Conservation (phyloP, 2,329 filamentous ascomycete genomes). For the Stemphylium vesicarium region DNA sequence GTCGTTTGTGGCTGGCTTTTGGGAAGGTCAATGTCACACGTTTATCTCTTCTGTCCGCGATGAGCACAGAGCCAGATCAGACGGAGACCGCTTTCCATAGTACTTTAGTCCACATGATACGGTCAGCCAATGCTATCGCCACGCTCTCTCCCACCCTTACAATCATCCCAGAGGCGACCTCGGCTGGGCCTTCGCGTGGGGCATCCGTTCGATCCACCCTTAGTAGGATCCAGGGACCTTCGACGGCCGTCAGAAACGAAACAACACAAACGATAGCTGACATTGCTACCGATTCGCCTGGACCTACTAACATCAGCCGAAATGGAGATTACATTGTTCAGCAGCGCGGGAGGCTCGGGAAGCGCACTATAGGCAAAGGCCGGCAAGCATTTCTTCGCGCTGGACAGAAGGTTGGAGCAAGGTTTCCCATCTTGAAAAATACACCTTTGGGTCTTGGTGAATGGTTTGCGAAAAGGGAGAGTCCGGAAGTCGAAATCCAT, state of each 20-base stretch:
- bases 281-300: neutral
- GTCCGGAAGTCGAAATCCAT: neutral
- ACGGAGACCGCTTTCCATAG: conserved; percentile 24
- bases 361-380: neutral
- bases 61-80: conserved; percentile 25
- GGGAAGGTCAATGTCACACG: conserved; percentile 32
- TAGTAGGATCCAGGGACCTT: neutral
- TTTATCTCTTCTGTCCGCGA: conserved; percentile 32
- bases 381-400: neutral
- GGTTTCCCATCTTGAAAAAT: neutral
- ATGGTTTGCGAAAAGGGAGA: neutral
- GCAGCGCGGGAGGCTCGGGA: neutral
- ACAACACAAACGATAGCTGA: neutral
- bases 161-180: conserved; percentile 22
- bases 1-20: conserved; percentile 33
- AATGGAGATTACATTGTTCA: neutral
- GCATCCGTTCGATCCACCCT: conserved; percentile 9
- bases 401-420: neutral
- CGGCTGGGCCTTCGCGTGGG: conserved; percentile 17
- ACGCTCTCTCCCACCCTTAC: conserved; percentile 23
- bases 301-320: neutral
- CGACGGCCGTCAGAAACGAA: neutral
- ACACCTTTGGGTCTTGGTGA: neutral
- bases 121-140: conserved; percentile 23
- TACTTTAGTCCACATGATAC: conserved; percentile 29